Evolutionary conservation across 306 rosid genomes (phyloP).

Genomic region (Prunus padus): DNA sequence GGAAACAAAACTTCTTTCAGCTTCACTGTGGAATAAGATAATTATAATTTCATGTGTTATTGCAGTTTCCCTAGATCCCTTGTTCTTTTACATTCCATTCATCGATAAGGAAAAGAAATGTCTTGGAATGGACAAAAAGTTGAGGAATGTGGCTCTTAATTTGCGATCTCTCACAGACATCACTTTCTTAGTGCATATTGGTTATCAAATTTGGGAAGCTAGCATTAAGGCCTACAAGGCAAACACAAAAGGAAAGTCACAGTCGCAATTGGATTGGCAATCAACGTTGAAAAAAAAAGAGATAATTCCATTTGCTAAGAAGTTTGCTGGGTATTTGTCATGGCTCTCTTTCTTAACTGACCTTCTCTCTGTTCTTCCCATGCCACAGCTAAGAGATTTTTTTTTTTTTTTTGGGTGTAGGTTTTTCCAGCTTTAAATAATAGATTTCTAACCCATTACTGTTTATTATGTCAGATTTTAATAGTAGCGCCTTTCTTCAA

Average conservation of each 20-base stretch:
- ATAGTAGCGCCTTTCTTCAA: constrained; percentile 11
- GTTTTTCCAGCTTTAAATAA: too few species aligned
- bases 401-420: not conserved
- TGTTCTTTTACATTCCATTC: constrained; percentile 34
- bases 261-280: too few species aligned
- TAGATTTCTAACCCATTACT: too few species aligned
- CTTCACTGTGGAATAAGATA: constrained; percentile 22
- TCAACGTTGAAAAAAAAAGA: too few species aligned
- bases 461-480: not conserved
- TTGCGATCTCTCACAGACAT: constrained; percentile 26
- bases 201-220: not conserved
- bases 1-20: too few species aligned
- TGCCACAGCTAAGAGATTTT: constrained; percentile 13
- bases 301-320: too few species aligned
- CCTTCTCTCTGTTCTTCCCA: constrained; percentile 35
- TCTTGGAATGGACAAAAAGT: too few species aligned
- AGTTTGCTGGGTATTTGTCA: too few species aligned
- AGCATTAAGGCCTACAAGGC: not conserved
- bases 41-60: constrained; percentile 25
- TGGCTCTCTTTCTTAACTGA: constrained; percentile 20
- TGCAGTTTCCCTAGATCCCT: constrained; percentile 30
- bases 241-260: not conserved
- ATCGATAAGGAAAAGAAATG: constrained; percentile 12
- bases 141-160: constrained; percentile 7
- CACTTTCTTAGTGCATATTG: constrained; percentile 20